phyloP scores from a whole-genome alignment of 148 eudicot species.

The Rhododendron mucronatum region DNA sequence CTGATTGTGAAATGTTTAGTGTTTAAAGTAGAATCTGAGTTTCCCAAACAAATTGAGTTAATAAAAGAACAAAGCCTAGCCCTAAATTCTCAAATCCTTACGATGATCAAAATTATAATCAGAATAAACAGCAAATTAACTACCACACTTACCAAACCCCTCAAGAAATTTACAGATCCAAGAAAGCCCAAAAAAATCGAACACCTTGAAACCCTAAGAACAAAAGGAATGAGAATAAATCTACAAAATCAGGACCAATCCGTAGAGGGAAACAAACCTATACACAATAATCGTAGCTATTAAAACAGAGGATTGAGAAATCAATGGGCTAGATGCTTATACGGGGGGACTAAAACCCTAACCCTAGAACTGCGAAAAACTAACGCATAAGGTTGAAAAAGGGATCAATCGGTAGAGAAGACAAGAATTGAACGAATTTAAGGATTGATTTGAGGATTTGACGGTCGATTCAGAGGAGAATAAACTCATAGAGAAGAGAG shows the following conservation, averaged over 20 bases:
- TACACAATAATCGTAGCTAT: neutral
- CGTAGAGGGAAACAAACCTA: neutral
- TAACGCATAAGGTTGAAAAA: slow-evolving; percentile 2
- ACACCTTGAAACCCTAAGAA: slow-evolving; percentile 31
- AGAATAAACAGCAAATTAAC: slow-evolving; percentile 11
- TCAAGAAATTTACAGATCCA: slow-evolving; percentile 24
- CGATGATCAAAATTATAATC: neutral
- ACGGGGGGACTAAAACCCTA: slow-evolving; percentile 17
- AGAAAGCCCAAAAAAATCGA: neutral
- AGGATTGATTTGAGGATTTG: neutral
- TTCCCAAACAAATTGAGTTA: neutral
- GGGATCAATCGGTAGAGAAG: slow-evolving; percentile 12
- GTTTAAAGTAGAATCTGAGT: neutral
- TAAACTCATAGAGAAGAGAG: too few relatives aligned
- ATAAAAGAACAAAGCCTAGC: neutral
- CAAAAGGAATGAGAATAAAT: neutral
- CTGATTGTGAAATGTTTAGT: too few relatives aligned
- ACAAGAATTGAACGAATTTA: neutral
- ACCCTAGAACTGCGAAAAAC: slow-evolving; percentile 13
- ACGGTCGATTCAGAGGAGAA: neutral
- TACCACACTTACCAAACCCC: slow-evolving; percentile 16
- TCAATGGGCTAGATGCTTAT: neutral
- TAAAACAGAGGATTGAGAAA: neutral
- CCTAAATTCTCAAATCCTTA: neutral
- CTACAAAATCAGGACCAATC: neutral